Conservation (phyloP, 208 protist genomes). For the Trypanosoma boissoni region DNA sequence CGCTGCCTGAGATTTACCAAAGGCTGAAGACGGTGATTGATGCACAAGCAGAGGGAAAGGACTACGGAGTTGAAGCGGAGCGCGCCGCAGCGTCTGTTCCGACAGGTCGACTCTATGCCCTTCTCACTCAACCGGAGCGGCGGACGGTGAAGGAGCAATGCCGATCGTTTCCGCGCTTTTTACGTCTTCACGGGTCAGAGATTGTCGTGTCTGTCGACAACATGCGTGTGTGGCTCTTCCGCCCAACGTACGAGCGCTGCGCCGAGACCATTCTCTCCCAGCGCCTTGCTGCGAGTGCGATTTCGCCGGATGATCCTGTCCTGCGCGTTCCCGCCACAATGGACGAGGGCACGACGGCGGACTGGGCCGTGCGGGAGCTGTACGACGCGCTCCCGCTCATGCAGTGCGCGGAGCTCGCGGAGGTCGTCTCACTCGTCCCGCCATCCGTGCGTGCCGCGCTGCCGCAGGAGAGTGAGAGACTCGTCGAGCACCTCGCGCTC, state of each 20-base stretch:
- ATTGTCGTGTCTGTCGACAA: constrained; percentile 73
- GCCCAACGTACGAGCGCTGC: constrained; percentile 68
- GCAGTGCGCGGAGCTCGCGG: constrained; percentile 73
- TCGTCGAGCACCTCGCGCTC: constrained; percentile 38
- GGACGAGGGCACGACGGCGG: constrained; percentile 50
- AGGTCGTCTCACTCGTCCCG: constrained; percentile 73
- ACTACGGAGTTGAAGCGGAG: constrained; percentile 45
- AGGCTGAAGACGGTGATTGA: constrained; percentile 52
- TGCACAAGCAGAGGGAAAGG: constrained; percentile 50
- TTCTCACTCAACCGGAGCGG: constrained; percentile 61
- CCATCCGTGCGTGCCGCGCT: constrained; percentile 60
- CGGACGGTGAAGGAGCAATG: constrained; percentile 46
- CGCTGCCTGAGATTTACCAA: constrained; percentile 49
- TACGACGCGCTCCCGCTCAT: constrained; percentile 85
- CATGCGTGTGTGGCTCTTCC: constrained; percentile 69
- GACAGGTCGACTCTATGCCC: constrained; percentile 59
- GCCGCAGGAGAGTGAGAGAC: constrained; percentile 34
- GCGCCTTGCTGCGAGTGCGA: constrained; percentile 43
- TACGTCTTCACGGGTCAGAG: constrained; percentile 73
- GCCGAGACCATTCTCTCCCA: constrained; percentile 74
- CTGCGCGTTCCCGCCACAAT: constrained; percentile 61
- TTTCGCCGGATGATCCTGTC: constrained; percentile 65
- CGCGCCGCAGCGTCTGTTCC: constrained; percentile 53
- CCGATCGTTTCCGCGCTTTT: constrained; percentile 76
- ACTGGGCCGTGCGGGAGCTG: constrained; percentile 74